Conservation (phyloP, 2,329 filamentous ascomycete species). For the Claviceps paspali region DNA sequence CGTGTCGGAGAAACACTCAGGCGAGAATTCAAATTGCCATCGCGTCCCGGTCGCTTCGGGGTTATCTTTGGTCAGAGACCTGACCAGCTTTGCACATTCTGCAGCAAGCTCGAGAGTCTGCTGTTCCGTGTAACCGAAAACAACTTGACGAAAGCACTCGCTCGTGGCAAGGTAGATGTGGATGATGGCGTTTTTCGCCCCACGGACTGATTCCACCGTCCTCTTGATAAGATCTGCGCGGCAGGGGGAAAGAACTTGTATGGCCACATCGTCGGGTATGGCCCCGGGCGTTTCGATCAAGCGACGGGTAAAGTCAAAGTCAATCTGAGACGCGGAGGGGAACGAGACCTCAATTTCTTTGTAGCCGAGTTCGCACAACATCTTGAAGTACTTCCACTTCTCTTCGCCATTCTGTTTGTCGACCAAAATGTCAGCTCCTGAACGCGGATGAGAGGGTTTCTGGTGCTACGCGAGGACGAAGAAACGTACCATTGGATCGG, state of each 20-base stretch:
- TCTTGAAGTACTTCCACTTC: constrained; percentile 90
- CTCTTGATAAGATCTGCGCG: constrained; percentile 78
- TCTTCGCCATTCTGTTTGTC: constrained; percentile 65
- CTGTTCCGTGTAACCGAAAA: constrained; percentile 77
- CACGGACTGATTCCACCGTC: constrained; percentile 77
- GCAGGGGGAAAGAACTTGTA: constrained; percentile 87
- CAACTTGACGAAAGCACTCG: constrained; percentile 83
- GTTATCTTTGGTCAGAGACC: constrained; percentile 77
- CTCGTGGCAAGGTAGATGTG: constrained; percentile 95
- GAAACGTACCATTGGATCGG: constrained; percentile 70
- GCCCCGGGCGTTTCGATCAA: constrained; percentile 72
- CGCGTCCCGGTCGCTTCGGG: constrained; percentile 39
- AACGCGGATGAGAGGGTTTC: no score
- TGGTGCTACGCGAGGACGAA: background rate
- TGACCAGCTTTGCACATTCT: constrained; percentile 70
- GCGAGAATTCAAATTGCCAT: constrained; percentile 73
- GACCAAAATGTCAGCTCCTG: background rate
- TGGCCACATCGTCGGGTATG: constrained; percentile 75
- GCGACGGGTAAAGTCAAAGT: constrained; percentile 86
- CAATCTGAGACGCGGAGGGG: constrained; percentile 84
- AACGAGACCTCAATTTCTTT: constrained; percentile 98
- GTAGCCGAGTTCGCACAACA: constrained; percentile 83
- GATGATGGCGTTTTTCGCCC: constrained; percentile 83
- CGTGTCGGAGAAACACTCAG: constrained; percentile 84
- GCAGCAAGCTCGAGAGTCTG: constrained; percentile 71